Evolutionary conservation across 305 asterid genomes (phyloP), one percentile per base, ranked within the genome.

Genomic region (Withania somnifera): DNA sequence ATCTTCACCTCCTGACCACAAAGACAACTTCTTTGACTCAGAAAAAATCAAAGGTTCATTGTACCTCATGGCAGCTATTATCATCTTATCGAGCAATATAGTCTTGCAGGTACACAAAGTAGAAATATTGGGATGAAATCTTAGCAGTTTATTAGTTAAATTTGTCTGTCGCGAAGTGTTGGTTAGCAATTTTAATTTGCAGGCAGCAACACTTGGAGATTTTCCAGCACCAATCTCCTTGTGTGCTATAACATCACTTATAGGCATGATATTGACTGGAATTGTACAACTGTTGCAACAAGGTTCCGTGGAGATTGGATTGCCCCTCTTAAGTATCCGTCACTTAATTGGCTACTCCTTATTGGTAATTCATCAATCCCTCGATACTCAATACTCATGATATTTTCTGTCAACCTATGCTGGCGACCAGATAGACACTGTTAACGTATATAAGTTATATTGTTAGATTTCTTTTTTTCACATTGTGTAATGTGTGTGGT

Each of bases 161-260:
- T 58, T 58, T 9, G 15, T 22, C 36, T 57, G 10, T 19, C 6
- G 2, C 1, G 6, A 20, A 56, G 6, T 4, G 15, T 1, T 66
- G 15, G 61, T 45, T 28, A 38, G 4, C 3, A 34, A 5, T 22
- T 45, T 73, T 75, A 75, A 1, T 11, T 66, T 87, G 75, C 95
- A 94, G 98, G 98, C 98, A 26, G 80, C 91, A 81, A 89, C 97
- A 24, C 47, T 95, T 76, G 81, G 79, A 1, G 93, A 91, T 77
- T 90, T 95, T 53, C 88, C 98, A 7, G 98, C 98, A 8, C 91
- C 98, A 0, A 90, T 95, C n/a, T 86, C 98, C 5, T 61, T 95
- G 80, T 89, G 93, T 79, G 92, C 97, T 45, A 53, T 88, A 67
- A 93, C 97, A 45, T 93, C 98, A 26, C 79, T 95, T 7, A 82